phyloP scores from a whole-genome alignment of 1,284 basidiomycete genomes.

The Ustilago cynodontis region DNA sequence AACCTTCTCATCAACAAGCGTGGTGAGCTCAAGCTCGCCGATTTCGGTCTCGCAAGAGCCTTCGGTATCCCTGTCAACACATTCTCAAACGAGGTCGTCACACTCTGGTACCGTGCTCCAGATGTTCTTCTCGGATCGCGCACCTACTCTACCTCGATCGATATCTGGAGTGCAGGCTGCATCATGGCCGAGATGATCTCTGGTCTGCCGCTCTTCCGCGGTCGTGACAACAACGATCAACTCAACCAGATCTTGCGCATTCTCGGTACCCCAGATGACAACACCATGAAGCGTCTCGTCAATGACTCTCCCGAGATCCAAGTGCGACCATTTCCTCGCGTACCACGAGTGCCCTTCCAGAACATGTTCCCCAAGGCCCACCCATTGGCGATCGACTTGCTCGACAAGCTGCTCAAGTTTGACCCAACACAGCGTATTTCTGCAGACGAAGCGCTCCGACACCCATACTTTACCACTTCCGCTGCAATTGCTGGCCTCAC shows the following conservation, averaged over 20 bases:
- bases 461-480: constrained; percentile 84
- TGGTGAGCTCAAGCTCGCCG: constrained; percentile 95
- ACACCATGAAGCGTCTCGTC: constrained; percentile 87
- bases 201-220: constrained; percentile 95
- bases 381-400: constrained; percentile 89
- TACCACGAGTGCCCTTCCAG: constrained; percentile 89
- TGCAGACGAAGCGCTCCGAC: constrained; percentile 89
- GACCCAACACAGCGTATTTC: constrained; percentile 93
- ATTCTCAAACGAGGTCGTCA: constrained; percentile 76
- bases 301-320: constrained; percentile 94
- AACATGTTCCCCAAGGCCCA: constrained; percentile 93
- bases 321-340: constrained; percentile 87
- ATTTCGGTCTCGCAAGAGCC: constrained; percentile 87
- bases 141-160: constrained; percentile 98
- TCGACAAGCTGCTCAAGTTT: constrained; percentile 95
- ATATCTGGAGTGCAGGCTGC: constrained; percentile 99
- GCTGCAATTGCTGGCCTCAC: constrained; percentile 53
- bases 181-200: constrained; percentile 95
- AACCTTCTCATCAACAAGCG: constrained; percentile 97
- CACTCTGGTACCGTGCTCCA: constrained; percentile 98
- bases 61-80: constrained; percentile 70
- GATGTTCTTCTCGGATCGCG: constrained; percentile 96
- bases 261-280: constrained; percentile 93
- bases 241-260: constrained; percentile 97
- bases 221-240: constrained; percentile 97